Conservation (phyloP, 441 rosid genomes). For the Jatropha podagrica region DNA sequence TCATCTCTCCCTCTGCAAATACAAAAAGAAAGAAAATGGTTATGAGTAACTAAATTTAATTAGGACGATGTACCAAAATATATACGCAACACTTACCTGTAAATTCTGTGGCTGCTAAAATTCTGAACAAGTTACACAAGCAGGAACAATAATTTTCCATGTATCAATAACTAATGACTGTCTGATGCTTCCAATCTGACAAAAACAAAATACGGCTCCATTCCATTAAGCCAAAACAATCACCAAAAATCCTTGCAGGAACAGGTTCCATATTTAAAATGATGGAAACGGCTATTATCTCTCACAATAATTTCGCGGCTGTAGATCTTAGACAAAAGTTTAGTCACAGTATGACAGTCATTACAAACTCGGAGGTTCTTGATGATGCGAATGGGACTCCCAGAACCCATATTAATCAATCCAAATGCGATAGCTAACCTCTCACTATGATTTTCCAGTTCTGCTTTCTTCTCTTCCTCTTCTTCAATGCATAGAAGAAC, state of each 20-base stretch:
- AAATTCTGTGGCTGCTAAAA: background rate
- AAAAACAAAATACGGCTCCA: background rate
- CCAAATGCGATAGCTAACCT: constrained; percentile 68
- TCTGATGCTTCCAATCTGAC: background rate
- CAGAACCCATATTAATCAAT: constrained; percentile 35
- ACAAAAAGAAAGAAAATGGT: background rate
- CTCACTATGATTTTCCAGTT: constrained; percentile 57
- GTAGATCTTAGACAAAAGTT: constrained; percentile 47
- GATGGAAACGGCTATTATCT: constrained; percentile 59
- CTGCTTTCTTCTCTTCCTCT: constrained; percentile 45
- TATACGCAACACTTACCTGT: background rate
- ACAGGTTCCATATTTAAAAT: constrained; percentile 50
- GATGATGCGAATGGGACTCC: constrained; percentile 43
- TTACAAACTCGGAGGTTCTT: constrained; percentile 57
- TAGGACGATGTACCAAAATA: background rate
- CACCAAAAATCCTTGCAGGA: constrained; percentile 67
- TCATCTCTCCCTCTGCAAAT: background rate
- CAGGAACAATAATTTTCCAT: background rate
- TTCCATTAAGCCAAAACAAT: constrained; percentile 5
- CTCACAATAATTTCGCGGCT: constrained; percentile 52
- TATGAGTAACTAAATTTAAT: background rate
- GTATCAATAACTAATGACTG: background rate
- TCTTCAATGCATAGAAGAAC: constrained; percentile 41
- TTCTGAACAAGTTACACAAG: background rate
- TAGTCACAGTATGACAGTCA: constrained; percentile 52